These are phyloP conservation scores for Talaromyces borbonicus DNA, from an alignment of 495 filamentous ascomycete genomes.

Conservation along the genomic window DNA sequence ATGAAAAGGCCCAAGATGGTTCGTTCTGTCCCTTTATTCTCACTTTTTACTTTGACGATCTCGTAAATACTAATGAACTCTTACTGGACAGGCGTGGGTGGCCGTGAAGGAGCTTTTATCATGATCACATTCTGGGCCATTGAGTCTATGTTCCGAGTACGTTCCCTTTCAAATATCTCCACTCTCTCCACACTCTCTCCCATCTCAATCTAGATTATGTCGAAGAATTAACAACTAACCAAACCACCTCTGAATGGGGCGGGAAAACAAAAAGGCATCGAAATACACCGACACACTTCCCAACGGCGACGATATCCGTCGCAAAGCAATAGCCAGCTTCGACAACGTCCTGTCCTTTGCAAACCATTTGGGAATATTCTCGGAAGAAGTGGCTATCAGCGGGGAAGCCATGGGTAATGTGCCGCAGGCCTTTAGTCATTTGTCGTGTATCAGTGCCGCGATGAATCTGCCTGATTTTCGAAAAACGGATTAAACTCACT, in stretches of 20 bases:
- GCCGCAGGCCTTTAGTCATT: constrained; percentile 63
- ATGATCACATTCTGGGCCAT: constrained; percentile 76
- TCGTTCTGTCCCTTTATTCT: constrained; percentile 12
- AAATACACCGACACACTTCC: constrained; percentile 49
- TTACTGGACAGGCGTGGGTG: constrained; percentile 66
- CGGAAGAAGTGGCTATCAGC: constrained; percentile 59
- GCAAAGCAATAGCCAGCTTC: constrained; percentile 54
- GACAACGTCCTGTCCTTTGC: constrained; percentile 65
- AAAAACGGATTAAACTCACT: no score
- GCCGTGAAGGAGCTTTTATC: constrained; percentile 63
- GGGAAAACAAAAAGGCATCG: constrained; percentile 15
- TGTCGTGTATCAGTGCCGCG: constrained; percentile 61
- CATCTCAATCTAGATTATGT: neutral
- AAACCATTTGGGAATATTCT: constrained; percentile 68
- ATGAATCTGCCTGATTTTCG: constrained; percentile 44
- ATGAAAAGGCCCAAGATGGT: constrained; percentile 55
- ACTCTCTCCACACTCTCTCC: constrained; percentile 5
- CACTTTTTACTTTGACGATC: constrained; percentile 12
- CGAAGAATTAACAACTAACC: no score
- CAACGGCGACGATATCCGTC: constrained; percentile 37
- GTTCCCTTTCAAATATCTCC: no score
- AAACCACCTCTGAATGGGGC: neutral
- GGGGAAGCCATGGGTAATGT: constrained; percentile 69
- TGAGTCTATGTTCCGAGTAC: constrained; percentile 60
- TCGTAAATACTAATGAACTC: no score